Percentiles rank a stretch among this genome's conserved stretches.
Evolutionary conservation across 2,329 filamentous ascomycete genomes (phyloP).

Genomic region (Aspergillus pseudoterreus): DNA sequence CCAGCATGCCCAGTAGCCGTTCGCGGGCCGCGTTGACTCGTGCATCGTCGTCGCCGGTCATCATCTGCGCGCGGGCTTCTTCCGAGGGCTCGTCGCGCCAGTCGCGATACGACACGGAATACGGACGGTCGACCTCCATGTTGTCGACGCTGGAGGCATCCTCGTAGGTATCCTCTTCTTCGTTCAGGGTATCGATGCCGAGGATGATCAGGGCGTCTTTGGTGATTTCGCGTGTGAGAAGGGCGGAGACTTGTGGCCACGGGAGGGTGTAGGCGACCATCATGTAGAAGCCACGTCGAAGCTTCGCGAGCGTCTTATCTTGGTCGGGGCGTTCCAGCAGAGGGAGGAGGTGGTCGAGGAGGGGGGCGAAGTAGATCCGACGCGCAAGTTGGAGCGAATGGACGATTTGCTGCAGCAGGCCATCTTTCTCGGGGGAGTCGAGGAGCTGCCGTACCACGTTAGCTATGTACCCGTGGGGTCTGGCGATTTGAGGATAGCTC

Average conservation of each 20-base stretch:
- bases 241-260: slow-evolving; percentile 37
- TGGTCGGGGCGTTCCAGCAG: slow-evolving; percentile 22
- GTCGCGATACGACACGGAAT: slow-evolving; percentile 34
- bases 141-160: slow-evolving; percentile 21
- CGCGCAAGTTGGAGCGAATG: slow-evolving; percentile 34
- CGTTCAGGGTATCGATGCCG: slow-evolving; percentile 32
- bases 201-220: slow-evolving; percentile 42
- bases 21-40: slow-evolving; percentile 29
- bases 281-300: slow-evolving; percentile 44
- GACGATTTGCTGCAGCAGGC: slow-evolving; percentile 29
- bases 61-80: slow-evolving; percentile 26
- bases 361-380: slow-evolving; percentile 34
- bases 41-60: slow-evolving; percentile 29
- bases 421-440: slow-evolving; percentile 18
- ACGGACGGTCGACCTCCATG: slow-evolving; percentile 37
- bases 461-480: not conserved
- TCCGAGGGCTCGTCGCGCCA: slow-evolving; percentile 33
- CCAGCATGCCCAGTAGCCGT: slow-evolving; percentile 39
- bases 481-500: slow-evolving; percentile 1
- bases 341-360: slow-evolving; percentile 32
- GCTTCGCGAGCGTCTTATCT: slow-evolving; percentile 30
- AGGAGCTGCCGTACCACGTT: slow-evolving; percentile 23
- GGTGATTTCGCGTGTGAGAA: slow-evolving; percentile 44
- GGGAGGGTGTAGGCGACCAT: slow-evolving; percentile 48
- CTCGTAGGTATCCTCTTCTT: slow-evolving; percentile 20